Evolutionary conservation across 2,329 filamentous ascomycete genomes (phyloP).

Genomic region (Helminthosporium solani): DNA sequence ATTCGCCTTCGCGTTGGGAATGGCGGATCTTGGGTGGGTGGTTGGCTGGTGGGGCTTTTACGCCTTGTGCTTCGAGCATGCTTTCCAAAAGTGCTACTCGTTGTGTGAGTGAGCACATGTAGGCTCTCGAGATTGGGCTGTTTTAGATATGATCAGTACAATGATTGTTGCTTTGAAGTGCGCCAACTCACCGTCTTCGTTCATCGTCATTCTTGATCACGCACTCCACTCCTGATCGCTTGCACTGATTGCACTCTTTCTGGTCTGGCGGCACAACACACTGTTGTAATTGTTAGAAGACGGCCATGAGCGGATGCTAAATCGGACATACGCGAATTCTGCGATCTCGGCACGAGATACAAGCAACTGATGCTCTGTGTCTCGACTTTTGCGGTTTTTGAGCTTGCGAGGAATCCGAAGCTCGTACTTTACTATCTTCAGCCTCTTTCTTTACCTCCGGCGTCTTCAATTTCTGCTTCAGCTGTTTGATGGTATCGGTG

Average conservation of each 20-base stretch:
- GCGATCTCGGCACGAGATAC: constrained; percentile 54
- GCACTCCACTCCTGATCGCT: constrained; percentile 53
- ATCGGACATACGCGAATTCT: constrained; percentile 41
- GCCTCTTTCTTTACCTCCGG: constrained; percentile 15
- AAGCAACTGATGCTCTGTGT: constrained; percentile 56
- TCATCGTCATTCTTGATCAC: constrained; percentile 62
- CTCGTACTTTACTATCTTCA: constrained; percentile 15
- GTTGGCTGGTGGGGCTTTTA: constrained; percentile 52
- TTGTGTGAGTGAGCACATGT: constrained; percentile 59
- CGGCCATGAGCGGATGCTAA: not conserved
- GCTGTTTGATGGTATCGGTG: constrained; percentile 12
- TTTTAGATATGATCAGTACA: constrained; percentile 30
- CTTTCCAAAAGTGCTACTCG: constrained; percentile 55
- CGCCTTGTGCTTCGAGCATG: constrained; percentile 54
- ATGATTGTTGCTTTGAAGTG: not conserved
- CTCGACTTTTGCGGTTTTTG: constrained; percentile 34
- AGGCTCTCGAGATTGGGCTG: constrained; percentile 60
- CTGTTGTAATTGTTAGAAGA: constrained; percentile 34
- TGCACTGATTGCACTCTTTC: constrained; percentile 55
- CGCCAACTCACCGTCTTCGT: constrained; percentile 49
- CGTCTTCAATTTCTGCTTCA: constrained; percentile 10
- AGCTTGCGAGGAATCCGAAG: constrained; percentile 14
- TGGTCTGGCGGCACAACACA: constrained; percentile 58
- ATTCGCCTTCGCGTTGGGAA: constrained; percentile 34
- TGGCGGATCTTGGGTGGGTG: constrained; percentile 56